Conservation (phyloP, 139 green algal species). For the Monoraphidium neglectum region DNA sequence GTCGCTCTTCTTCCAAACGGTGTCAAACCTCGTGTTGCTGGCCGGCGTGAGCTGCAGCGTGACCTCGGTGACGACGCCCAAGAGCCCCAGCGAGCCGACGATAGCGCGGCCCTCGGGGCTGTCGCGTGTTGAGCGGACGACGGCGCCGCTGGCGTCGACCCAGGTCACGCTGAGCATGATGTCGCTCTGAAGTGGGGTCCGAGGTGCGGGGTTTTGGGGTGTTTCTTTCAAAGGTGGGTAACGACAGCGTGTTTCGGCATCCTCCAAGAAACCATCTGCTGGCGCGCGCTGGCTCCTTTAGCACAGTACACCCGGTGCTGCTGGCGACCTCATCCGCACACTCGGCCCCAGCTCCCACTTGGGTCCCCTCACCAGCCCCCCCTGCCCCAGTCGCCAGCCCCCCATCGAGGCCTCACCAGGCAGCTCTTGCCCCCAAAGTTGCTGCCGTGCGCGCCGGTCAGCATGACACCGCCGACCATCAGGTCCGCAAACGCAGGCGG, state of each 20-base stretch:
- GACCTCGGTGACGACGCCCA: slow-evolving; percentile 25
- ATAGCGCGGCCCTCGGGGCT: slow-evolving; percentile 16
- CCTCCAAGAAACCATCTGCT: no score
- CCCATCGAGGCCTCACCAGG: neutral
- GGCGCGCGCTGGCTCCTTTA: no score
- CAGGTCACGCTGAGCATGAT: slow-evolving; percentile 26
- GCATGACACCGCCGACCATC: slow-evolving; percentile 26
- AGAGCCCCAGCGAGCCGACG: slow-evolving; percentile 10
- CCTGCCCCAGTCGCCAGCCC: no score
- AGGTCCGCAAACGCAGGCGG: slow-evolving; percentile 27
- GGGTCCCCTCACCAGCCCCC: no score
- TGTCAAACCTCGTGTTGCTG: slow-evolving; percentile 3
- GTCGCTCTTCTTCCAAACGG: slow-evolving; percentile 3
- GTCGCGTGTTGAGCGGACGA: slow-evolving; percentile 3
- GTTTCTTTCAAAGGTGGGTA: no score
- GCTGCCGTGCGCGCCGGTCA: slow-evolving; percentile 22
- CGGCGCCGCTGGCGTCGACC: slow-evolving; percentile 17
- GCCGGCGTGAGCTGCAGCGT: slow-evolving; percentile 21
- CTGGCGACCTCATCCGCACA: no score
- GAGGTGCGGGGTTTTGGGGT: no score
- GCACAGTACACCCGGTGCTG: no score
- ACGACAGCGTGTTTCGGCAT: no score
- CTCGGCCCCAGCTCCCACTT: no score
- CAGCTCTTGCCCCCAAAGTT: neutral
- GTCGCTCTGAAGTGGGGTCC: slow-evolving; percentile 23